Evolutionary conservation across 2,329 filamentous ascomycete genomes (phyloP).

Genomic region (Corniculantispora saksenae): DNA sequence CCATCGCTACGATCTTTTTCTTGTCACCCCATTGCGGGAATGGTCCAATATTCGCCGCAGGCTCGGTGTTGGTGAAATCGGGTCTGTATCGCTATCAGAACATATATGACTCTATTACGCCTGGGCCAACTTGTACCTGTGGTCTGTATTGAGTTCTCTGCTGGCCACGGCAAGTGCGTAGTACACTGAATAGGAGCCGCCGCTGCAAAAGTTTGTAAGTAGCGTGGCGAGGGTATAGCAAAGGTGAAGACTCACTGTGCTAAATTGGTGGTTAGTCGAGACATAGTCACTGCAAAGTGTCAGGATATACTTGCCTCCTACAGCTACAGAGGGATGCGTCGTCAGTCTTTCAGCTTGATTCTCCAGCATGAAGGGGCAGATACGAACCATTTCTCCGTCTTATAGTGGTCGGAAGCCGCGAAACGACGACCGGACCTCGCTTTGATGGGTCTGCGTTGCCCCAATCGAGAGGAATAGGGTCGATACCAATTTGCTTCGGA

Average conservation of each 20-base stretch:
- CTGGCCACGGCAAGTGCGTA: slow-evolving; percentile 90
- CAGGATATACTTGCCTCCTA: slow-evolving; percentile 52
- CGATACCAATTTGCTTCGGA: slow-evolving; percentile 90
- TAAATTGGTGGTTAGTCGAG: slow-evolving; percentile 21
- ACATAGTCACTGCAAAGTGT: background rate
- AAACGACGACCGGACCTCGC: slow-evolving; percentile 88
- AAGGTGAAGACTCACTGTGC: slow-evolving; percentile 37
- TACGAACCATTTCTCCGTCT: slow-evolving; percentile 74
- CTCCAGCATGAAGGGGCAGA: too few relatives aligned
- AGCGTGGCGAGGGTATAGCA: slow-evolving; percentile 2
- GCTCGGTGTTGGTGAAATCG: slow-evolving; percentile 78
- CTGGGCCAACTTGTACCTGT: slow-evolving; percentile 52
- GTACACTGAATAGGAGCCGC: slow-evolving; percentile 95
- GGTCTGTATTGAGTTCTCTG: slow-evolving; percentile 81
- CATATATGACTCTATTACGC: background rate
- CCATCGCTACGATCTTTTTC: slow-evolving; percentile 97
- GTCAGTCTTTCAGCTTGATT: background rate
- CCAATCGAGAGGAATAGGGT: slow-evolving; percentile 88
- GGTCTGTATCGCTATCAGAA: slow-evolving; percentile 39
- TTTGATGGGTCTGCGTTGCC: slow-evolving; percentile 72
- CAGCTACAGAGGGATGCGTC: slow-evolving; percentile 41
- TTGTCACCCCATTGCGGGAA: slow-evolving; percentile 87
- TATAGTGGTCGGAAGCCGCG: slow-evolving; percentile 72
- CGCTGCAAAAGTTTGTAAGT: slow-evolving; percentile 39
- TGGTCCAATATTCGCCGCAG: slow-evolving; percentile 83